Evolutionary conservation across 148 eudicot genomes (phyloP), one percentile per base, ranked within the genome.

Genomic region (Cornus controversa): DNA sequence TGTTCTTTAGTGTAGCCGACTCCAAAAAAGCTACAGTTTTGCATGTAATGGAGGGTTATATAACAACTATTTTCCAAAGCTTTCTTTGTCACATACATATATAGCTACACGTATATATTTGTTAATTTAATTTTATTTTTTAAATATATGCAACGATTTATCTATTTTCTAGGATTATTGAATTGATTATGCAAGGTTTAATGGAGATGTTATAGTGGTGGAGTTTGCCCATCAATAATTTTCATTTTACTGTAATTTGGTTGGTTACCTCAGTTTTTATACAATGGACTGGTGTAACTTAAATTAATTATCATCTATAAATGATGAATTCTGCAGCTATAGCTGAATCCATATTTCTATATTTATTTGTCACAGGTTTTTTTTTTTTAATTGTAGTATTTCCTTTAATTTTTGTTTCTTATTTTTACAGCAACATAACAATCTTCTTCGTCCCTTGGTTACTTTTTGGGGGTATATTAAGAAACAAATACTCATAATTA

Each of bases 221-320:
- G 31, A 14, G 36, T 22, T 71, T 3, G 29, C 74, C 25, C 45
- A 10, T 72, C 18, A 72, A 58, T 26, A 72, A 58, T 26, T 24
- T 10, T 72, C 45, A 72, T 57, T 72, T 54, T 29, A 29, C 23
- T 54, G 36, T 57, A 54, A 29, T 60, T 71, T 71, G 62, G 31
- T 70, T 70, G 24, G 4, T 69, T n/a, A 29, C 31, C 31, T 31
- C 4, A 3, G 14, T 45, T 70, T 42, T 45, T 70, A 24, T 24
- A 20, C 23, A 54, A 42, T 6, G 31, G 14, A 11, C 23, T 36
- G 31, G 57, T 23, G 8, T 28, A 24, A 34, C 31, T 42, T 40
- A 63, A 37, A 63, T 36, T 36, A 63, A 8, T 31, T 26, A 25
- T 2, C 40, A 7, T 74, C 34, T 37, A 16, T 25, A 11, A 40